Conservation (phyloP, 2,329 filamentous ascomycete species). For the Plectosphaerella plurivora region DNA sequence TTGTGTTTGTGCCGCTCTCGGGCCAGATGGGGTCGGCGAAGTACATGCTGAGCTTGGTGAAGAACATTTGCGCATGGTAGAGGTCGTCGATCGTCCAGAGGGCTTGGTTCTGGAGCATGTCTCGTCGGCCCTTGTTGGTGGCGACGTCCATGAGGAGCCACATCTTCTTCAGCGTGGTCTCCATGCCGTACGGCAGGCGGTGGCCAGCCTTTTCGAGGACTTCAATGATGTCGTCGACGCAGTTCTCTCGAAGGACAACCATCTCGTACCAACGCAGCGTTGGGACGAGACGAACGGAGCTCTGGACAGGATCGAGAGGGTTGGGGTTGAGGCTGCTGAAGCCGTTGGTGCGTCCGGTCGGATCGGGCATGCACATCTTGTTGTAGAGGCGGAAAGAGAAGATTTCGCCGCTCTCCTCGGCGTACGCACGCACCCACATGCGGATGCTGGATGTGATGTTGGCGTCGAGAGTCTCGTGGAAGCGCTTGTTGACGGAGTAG, state of each 20-base stretch:
- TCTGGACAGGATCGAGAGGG: neutral
- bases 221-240: conserved; percentile 58
- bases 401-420: conserved; percentile 48
- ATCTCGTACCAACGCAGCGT: conserved; percentile 65
- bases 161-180: conserved; percentile 53
- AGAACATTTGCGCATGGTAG: conserved; percentile 57
- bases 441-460: conserved; percentile 56
- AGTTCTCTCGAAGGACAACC: conserved; percentile 53
- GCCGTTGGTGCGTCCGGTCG: conserved; percentile 38
- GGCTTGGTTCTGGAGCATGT: conserved; percentile 43
- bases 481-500: conserved; percentile 59
- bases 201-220: conserved; percentile 55
- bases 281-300: conserved; percentile 48
- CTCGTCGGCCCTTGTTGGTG: conserved; percentile 49
- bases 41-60: conserved; percentile 68
- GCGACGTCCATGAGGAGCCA: conserved; percentile 71
- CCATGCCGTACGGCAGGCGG: conserved; percentile 44
- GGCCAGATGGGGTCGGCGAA: conserved; percentile 63
- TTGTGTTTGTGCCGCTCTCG: conserved; percentile 43
- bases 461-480: conserved; percentile 56
- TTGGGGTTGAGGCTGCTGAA: conserved; percentile 15
- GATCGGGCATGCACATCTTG: conserved; percentile 55
- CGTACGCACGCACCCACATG: conserved; percentile 47
- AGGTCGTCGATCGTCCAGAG: conserved; percentile 60
- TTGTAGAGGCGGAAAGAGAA: conserved; percentile 61